These are phyloP conservation scores for Aureobasidium sp. DNA, from an alignment of 2,329 filamentous ascomycete genomes.

Conservation along the genomic window DNA sequence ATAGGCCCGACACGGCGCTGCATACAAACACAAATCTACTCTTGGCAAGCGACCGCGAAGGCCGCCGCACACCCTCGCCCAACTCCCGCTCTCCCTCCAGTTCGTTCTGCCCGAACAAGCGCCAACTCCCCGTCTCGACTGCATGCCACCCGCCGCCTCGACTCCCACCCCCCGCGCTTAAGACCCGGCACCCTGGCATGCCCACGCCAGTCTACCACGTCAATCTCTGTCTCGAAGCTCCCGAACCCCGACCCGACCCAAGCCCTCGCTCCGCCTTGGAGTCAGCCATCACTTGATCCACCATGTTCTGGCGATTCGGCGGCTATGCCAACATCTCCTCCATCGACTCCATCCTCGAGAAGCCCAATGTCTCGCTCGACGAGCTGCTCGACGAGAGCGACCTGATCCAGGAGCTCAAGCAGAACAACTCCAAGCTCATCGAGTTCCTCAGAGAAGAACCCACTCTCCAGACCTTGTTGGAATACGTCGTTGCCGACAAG, in stretches of 20 bases:
- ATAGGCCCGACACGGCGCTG: not conserved
- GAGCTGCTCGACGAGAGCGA: constrained; percentile 94
- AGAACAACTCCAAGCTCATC: constrained; percentile 95
- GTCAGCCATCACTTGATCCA: constrained; percentile 16
- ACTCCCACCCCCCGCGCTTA: not conserved
- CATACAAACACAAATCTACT: constrained; percentile 3
- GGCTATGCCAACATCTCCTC: constrained; percentile 96
- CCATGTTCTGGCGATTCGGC: constrained; percentile 99
- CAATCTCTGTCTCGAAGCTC: not conserved
- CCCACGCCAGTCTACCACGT: not conserved
- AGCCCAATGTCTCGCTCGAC: constrained; percentile 86
- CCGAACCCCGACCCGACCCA: not conserved
- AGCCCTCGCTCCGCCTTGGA: constrained; percentile 8
- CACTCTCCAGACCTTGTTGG: constrained; percentile 73
- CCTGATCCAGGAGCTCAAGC: constrained; percentile 93
- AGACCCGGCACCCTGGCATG: constrained; percentile 8
- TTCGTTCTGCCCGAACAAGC: not conserved
- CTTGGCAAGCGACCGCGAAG: not conserved
- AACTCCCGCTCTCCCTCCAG: not conserved
- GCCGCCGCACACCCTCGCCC: not conserved
- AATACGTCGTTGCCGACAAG: constrained; percentile 81
- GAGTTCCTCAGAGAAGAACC: constrained; percentile 87
- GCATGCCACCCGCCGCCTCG: not conserved
- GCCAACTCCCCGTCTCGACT: not conserved
- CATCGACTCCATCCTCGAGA: constrained; percentile 94